Percentiles rank a stretch among this genome's conserved stretches.
Evolutionary conservation across 106 monocot species (phyloP).

Genomic region (Phalaenopsis equestris): DNA sequence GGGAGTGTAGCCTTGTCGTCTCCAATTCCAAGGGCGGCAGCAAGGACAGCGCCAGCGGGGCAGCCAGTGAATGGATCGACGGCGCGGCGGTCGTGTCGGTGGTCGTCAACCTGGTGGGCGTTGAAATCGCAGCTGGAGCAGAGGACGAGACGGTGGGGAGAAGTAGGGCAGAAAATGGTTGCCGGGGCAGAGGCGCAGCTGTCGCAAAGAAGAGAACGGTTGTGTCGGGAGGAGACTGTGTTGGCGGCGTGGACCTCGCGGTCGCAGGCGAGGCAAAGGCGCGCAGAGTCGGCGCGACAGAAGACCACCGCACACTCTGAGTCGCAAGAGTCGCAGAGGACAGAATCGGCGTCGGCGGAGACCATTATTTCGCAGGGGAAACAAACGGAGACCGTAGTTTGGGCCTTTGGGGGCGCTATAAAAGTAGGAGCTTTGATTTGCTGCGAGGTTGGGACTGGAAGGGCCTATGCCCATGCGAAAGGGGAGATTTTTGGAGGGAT

Average conservation of each 20-base stretch:
- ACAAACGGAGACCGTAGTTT: no score
- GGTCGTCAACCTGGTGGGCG: constrained; percentile 1
- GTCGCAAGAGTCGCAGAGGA: constrained; percentile 17
- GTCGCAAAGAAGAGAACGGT: constrained; percentile 45
- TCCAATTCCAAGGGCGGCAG: constrained; percentile 20
- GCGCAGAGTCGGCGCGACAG: constrained; percentile 24
- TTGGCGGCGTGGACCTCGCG: constrained; percentile 53
- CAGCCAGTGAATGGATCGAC: constrained; percentile 47
- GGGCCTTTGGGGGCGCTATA: no score
- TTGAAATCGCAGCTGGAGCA: constrained; percentile 50
- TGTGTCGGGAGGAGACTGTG: constrained; percentile 37
- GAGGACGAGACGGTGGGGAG: constrained; percentile 21
- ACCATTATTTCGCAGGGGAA: background rate
- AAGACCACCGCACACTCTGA: constrained; percentile 11
- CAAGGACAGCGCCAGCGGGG: constrained; percentile 30
- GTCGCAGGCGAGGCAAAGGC: constrained; percentile 39
- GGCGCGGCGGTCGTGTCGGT: constrained; percentile 27
- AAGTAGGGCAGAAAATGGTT: constrained; percentile 22
- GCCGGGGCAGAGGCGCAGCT: constrained; percentile 28
- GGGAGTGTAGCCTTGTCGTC: constrained; percentile 17
- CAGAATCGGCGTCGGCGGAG: background rate
- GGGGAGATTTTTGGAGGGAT: no score
- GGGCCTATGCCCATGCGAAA: no score
- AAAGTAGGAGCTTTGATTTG: no score
- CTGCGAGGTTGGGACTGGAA: no score